phyloP scores from a whole-genome alignment of 495 filamentous ascomycete genomes.

The Penicillium macrosclerotiorum region DNA sequence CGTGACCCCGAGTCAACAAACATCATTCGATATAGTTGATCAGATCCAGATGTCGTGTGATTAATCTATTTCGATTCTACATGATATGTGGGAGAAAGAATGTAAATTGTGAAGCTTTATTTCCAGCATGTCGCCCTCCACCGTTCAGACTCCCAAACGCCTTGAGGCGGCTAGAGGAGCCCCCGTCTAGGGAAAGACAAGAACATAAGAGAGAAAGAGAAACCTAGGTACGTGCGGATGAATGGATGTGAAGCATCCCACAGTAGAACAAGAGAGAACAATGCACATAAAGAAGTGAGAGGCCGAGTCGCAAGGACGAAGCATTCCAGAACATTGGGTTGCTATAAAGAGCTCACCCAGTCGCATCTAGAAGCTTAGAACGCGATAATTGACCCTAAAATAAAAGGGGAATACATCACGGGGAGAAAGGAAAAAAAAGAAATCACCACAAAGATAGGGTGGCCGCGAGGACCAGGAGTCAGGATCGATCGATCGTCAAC shows the following conservation, averaged over 20 bases:
- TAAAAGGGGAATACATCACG: conserved; percentile 25
- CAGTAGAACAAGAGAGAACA: conserved; percentile 9
- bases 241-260: conserved; percentile 6
- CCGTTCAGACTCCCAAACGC: conserved; percentile 24
- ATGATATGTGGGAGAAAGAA: too few relatives aligned
- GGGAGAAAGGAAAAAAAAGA: conserved; percentile 15
- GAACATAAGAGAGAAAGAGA: conserved; percentile 12
- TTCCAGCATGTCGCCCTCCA: conserved; percentile 14
- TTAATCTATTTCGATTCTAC: too few relatives aligned
- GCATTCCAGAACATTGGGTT: too few relatives aligned
- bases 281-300: conserved; percentile 10
- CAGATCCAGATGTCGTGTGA: background rate
- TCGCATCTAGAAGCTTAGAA: too few relatives aligned
- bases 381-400: conserved; percentile 16
- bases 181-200: conserved; percentile 21
- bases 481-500: conserved; percentile 36
- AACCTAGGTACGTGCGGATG: conserved; percentile 20
- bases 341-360: too few relatives aligned
- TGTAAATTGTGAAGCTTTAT: conserved; percentile 14
- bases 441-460: conserved; percentile 17
- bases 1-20: too few relatives aligned
- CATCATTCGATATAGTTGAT: background rate
- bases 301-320: too few relatives aligned
- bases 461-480: conserved; percentile 21
- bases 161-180: conserved; percentile 17